Evolutionary conservation across 2,329 filamentous ascomycete species (phyloP), one percentile per base, ranked within the genome.

Genomic region (Trichophyton rubrum): DNA sequence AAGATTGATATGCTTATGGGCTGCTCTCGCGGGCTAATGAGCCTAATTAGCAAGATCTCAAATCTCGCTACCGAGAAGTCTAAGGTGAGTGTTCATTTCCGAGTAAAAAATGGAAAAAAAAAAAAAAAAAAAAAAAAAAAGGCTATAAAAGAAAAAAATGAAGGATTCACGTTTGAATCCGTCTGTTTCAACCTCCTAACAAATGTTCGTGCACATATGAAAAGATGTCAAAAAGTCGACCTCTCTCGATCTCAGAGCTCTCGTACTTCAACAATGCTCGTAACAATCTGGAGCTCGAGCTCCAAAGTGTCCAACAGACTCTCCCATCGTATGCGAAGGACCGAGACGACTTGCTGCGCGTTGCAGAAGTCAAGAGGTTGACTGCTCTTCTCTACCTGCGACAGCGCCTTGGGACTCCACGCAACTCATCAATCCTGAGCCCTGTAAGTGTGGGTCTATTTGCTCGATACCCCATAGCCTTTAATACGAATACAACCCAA

Each of bases 1-100:
- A 45, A 71, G 67, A 68, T 71, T 51, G 70, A 71, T 62, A 64
- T 67, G 13, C 59, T 69, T 5, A 70, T 72, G 65, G 70, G 69
- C 30, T 71, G 70, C 57, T 71, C 69, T 24, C 66, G 70, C 4
- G 64, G 66, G 3, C 62, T 71, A n/a, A 69, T 71, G 63, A 66
- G 62, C 13, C 41, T 67, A 13, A 67, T 72, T 8, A 66, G 65
- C 41, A 60, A 60, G 2, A 70, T 67, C 35, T 68, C 68, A 3
- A 35, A 55, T 15, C 55, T 67, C 17, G 4, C 61, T 41, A 49
- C 33, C 22, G 60, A 49, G 56, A 58, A 60, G 38, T 47, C 57
- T 5, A 64, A 63, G 41, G 61, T 65, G 58, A 43, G n/a, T 15
- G 35, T 47, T 22, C 53, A 17, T 11, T 43, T 49, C 17, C 51